phyloP scores from a whole-genome alignment of 257 asterid genomes.

The Verbena officinalis region DNA sequence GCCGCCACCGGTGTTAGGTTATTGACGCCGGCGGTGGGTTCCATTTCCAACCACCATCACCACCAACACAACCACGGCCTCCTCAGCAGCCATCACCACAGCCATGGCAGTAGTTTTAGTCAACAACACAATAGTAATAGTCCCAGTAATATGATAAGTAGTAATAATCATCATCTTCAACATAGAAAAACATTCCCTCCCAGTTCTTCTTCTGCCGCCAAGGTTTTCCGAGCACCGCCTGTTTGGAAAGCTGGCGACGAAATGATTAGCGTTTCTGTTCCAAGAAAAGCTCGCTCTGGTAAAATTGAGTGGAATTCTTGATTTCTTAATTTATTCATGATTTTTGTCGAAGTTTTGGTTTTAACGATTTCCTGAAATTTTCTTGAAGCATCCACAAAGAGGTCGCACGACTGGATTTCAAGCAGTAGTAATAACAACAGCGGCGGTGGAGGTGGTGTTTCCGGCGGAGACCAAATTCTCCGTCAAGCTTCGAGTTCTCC shows the following conservation, averaged over 20 bases:
- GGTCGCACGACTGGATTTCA: constrained; percentile 88
- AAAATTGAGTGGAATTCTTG: not conserved
- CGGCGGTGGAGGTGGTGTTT: constrained; percentile 38
- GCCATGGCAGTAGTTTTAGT: constrained; percentile 44
- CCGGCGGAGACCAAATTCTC: constrained; percentile 53
- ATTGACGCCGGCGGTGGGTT: constrained; percentile 46
- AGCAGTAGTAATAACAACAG: constrained; percentile 51
- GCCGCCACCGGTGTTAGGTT: constrained; percentile 41
- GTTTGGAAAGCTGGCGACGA: constrained; percentile 95
- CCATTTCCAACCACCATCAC: constrained; percentile 52
- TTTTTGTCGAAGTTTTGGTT: constrained; percentile 25
- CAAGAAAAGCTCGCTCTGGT: constrained; percentile 98
- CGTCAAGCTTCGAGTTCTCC: constrained; percentile 66
- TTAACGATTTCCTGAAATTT: constrained; percentile 23
- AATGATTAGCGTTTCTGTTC: constrained; percentile 90
- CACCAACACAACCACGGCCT: constrained; percentile 36
- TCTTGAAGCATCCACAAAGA: constrained; percentile 70
- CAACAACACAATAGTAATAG: constrained; percentile 40
- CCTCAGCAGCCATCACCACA: constrained; percentile 33
- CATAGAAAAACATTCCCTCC: constrained; percentile 77
- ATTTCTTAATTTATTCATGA: not conserved
- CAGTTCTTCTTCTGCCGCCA: constrained; percentile 41
- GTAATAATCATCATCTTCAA: constrained; percentile 51
- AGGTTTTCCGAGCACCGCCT: constrained; percentile 61
- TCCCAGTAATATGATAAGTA: constrained; percentile 33